Conservation (phyloP, 225 moss, liverwort and hornwort species). For the Asterella californica region DNA sequence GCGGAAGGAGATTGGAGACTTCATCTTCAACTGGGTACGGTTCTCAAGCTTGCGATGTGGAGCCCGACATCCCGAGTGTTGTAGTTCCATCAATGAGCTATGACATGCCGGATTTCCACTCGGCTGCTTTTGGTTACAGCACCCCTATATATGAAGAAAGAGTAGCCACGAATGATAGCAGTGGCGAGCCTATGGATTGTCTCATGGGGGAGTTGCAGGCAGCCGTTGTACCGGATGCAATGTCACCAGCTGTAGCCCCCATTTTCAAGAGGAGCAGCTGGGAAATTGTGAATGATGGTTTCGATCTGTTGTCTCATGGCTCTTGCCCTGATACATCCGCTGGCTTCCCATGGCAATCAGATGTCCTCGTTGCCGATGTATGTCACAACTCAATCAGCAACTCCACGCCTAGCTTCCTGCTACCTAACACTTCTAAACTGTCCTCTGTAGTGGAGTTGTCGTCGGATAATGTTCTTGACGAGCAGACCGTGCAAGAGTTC, state of each 20-base stretch:
- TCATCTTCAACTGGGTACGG: background rate
- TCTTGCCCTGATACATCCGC: background rate
- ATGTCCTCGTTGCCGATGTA: conserved; percentile 3
- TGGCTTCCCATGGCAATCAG: conserved; percentile 11
- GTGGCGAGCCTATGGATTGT: conserved; percentile 24
- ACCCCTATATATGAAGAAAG: background rate
- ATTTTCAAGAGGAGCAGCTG: conserved; percentile 6
- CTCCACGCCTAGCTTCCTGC: background rate
- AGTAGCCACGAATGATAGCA: conserved; percentile 20
- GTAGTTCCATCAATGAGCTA: background rate
- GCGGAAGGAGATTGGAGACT: background rate
- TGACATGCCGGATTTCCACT: conserved; percentile 11
- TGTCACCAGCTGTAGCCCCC: conserved; percentile 9
- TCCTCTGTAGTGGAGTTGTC: background rate
- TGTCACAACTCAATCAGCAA: background rate
- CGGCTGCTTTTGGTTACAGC: background rate
- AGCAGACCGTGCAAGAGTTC: background rate
- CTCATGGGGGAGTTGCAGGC: conserved; percentile 18
- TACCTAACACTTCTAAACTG: background rate
- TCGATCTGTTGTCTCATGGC: conserved; percentile 14
- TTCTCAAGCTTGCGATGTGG: background rate
- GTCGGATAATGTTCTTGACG: background rate
- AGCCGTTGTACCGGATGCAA: conserved; percentile 17
- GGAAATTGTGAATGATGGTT: conserved; percentile 18
- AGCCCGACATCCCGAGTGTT: background rate